Evolutionary conservation across 2,329 filamentous ascomycete species (phyloP).

Genomic region (Fusarium longipes): DNA sequence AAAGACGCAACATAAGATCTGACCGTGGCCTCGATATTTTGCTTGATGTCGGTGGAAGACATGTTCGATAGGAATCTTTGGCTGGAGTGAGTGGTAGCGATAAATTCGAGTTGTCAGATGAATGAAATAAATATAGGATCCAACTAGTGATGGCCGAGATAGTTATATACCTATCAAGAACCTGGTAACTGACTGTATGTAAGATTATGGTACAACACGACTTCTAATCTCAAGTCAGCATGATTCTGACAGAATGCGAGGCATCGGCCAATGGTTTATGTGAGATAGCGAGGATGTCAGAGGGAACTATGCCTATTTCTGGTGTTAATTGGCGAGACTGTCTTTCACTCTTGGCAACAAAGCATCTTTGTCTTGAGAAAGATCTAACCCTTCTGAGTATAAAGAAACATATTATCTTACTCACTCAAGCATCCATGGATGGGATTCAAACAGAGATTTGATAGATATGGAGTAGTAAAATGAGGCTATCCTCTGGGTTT

Average conservation of each 20-base stretch:
- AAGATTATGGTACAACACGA: neutral
- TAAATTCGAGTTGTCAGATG: too few relatives aligned
- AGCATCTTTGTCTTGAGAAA: too few relatives aligned
- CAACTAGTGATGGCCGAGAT: too few relatives aligned
- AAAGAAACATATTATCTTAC: too few relatives aligned
- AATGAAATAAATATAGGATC: too few relatives aligned
- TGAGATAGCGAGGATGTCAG: neutral
- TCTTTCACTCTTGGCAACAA: too few relatives aligned
- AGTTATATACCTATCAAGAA: neutral
- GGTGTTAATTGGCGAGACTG: too few relatives aligned
- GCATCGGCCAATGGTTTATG: neutral
- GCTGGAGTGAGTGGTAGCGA: neutral
- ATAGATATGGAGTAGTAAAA: too few relatives aligned
- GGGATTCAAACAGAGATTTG: too few relatives aligned
- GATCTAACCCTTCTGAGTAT: too few relatives aligned
- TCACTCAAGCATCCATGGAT: too few relatives aligned
- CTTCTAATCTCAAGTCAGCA: neutral
- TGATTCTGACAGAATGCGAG: neutral
- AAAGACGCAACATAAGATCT: conserved; percentile 18
- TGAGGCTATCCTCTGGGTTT: too few relatives aligned
- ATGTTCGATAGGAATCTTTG: neutral
- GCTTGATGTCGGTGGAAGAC: conserved; percentile 6
- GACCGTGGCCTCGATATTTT: conserved; percentile 10
- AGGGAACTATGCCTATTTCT: neutral
- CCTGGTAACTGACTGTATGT: neutral